Evolutionary conservation across 2,329 filamentous ascomycete genomes (phyloP), one percentile per base, ranked within the genome.

Genomic region (Mycosphaerelloides madeirae): DNA sequence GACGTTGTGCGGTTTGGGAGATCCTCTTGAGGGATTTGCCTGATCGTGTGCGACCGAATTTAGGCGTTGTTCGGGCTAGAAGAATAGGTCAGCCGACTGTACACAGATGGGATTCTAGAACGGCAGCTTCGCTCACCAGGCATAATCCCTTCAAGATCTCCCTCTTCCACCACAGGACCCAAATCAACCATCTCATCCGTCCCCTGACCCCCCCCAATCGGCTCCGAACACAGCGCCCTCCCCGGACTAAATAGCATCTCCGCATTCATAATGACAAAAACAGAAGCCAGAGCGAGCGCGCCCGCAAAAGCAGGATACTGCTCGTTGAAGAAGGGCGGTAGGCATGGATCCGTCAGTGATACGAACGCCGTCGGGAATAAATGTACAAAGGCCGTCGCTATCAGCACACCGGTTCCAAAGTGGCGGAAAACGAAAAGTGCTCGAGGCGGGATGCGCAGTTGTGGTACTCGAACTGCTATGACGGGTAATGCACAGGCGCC

Each of bases 281-380:
- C 66, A 0, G 66, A 58, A 3, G 55, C 67, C 83, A 94, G 88
- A 40, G 87, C 84, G 31, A 94, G 78, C 28, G 90, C 73, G 2
- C 88, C 87, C 0, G 87, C 81, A 59, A 93, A 81, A 4, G 87
- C 85, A 38, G 75, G 78, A 64, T 91, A 94, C 15, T 79, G 77
- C 52, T 83, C 62, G 63, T 78, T 90, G 76, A 89, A 93, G 61
- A 88, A 83, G 45, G 76, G 71, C 9, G 87, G 85, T 0, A 94
- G 78, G 63, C 78, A 81, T 60, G 76, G 74, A 53, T 81, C 72
- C 6, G 76, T 79, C 31, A 81, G 61, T 3, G 76, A 79, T 9
- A 72, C 65, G 54, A 80, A 81, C 12, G 78, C 78, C 2, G 78
- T 80, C 3, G 78, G 78, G 8, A 81, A 71, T 14, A 81, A 65